Percentiles rank a stretch among this genome's conserved stretches.
These are phyloP conservation scores for Termitomyces sp. DNA, from an alignment of 768 basidiomycete species.

Conservation along the genomic window DNA sequence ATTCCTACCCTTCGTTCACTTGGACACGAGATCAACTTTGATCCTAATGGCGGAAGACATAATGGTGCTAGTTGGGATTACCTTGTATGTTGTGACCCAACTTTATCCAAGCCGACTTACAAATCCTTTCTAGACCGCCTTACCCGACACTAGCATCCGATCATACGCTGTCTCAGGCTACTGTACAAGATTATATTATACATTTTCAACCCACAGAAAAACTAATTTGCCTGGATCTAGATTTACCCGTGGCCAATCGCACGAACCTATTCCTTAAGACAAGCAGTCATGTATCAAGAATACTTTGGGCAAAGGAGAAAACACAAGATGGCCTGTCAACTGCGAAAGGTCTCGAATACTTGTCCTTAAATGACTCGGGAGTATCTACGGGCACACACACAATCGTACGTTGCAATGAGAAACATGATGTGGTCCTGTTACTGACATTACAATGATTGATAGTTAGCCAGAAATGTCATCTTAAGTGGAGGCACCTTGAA, in stretches of 20 bases:
- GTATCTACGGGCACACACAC: neutral
- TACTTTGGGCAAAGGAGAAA: constrained; percentile 4
- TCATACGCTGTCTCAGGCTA: constrained; percentile 15
- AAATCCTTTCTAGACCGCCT: constrained; percentile 1
- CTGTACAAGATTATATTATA: neutral
- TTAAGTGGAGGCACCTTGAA: constrained; percentile 13
- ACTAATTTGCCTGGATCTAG: neutral
- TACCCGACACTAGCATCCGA: constrained; percentile 10
- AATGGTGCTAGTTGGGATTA: constrained; percentile 12
- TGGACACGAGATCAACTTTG: constrained; percentile 9
- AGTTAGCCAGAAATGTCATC: constrained; percentile 9
- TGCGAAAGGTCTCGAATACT: constrained; percentile 11
- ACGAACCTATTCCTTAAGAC: constrained; percentile 6
- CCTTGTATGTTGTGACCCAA: neutral
- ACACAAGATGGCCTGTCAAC: neutral
- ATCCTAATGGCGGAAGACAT: constrained; percentile 13
- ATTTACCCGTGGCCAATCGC: constrained; percentile 11
- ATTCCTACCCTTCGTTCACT: constrained; percentile 11
- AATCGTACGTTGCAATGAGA: neutral
- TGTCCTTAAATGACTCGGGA: neutral
- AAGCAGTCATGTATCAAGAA: constrained; percentile 10
- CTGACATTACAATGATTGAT: neutral
- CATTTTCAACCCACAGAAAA: neutral
- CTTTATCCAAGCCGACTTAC: no score
- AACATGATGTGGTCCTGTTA: neutral